These are phyloP conservation scores for Dentipellis sp. DNA, from an alignment of 768 basidiomycete genomes.

Conservation along the genomic window DNA sequence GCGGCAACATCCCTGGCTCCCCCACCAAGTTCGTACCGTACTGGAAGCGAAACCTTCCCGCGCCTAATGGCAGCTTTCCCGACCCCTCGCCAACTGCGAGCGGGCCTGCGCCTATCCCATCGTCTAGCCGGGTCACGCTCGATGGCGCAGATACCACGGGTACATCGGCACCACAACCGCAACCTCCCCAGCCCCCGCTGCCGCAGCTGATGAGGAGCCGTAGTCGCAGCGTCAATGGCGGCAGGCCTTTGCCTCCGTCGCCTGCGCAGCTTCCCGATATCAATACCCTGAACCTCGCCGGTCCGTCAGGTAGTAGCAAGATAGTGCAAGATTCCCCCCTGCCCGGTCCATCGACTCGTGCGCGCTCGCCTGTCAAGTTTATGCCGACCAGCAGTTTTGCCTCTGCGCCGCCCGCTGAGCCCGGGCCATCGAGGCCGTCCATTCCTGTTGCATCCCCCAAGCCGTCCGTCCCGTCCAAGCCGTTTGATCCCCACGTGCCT, in stretches of 20 bases:
- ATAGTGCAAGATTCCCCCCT: not conserved
- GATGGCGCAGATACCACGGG: not conserved
- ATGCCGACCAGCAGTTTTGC: not conserved
- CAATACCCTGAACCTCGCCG: conserved; percentile 3
- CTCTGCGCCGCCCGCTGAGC: not conserved
- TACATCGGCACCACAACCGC: not conserved
- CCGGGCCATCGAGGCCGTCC: not conserved
- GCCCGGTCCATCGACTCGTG: not conserved
- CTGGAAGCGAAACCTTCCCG: conserved; percentile 14
- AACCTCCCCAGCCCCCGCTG: not conserved
- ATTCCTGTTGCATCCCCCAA: not conserved
- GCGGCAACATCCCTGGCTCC: not conserved
- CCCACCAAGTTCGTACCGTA: conserved; percentile 12
- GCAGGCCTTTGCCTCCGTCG: conserved; percentile 12
- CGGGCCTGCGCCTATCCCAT: not conserved
- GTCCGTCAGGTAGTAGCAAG: not conserved
- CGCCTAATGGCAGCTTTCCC: conserved; percentile 5
- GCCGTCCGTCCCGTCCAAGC: conserved; percentile 4
- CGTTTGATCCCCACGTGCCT: conserved; percentile 3
- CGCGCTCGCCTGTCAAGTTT: not conserved
- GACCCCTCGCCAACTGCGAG: not conserved
- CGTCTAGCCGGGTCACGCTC: not conserved
- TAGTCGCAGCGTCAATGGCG: conserved; percentile 9
- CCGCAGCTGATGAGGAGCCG: conserved; percentile 4
- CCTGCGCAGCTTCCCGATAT: conserved; percentile 9